Evolutionary conservation across 768 basidiomycete species (phyloP).

Genomic region (Leccinum uliginosum): DNA sequence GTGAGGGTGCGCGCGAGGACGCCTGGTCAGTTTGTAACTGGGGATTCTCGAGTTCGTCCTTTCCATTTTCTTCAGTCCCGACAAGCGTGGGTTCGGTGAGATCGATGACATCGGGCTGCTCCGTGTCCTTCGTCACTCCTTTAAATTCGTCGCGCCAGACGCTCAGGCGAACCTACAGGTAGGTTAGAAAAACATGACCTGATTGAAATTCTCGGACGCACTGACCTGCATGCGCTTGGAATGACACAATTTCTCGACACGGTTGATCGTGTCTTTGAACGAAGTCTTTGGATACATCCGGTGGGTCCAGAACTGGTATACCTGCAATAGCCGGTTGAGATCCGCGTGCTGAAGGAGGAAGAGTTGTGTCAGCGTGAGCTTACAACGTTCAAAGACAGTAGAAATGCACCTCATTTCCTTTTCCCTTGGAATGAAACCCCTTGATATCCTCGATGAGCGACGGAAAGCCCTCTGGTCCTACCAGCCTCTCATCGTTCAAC

Average conservation of each 20-base stretch:
- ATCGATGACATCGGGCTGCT: constrained; percentile 26
- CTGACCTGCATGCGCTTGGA: constrained; percentile 81
- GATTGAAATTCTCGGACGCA: background rate
- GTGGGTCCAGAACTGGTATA: constrained; percentile 96
- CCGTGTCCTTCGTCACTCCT: constrained; percentile 36
- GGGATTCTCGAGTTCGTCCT: constrained; percentile 9
- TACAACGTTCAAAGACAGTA: background rate
- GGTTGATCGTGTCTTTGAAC: constrained; percentile 80
- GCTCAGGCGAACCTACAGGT: constrained; percentile 59
- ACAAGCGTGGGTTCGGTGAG: constrained; percentile 26
- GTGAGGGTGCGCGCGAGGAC: constrained; percentile 37
- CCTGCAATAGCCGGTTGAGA: constrained; percentile 70
- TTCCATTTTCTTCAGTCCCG: constrained; percentile 22
- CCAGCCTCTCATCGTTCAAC: constrained; percentile 72
- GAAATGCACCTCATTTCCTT: constrained; percentile 78
- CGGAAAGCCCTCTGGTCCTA: constrained; percentile 76
- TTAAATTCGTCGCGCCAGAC: constrained; percentile 73
- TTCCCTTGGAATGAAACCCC: constrained; percentile 77
- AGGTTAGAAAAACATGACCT: constrained; percentile 1
- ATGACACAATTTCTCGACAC: constrained; percentile 87
- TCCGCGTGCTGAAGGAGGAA: constrained; percentile 57
- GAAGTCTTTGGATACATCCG: constrained; percentile 84
- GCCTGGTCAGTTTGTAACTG: constrained; percentile 25
- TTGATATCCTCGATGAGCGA: constrained; percentile 72
- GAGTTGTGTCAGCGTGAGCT: background rate